These are phyloP conservation scores for Apiotrichum porosum DNA, from an alignment of 1,284 basidiomycete species.

Conservation along the genomic window DNA sequence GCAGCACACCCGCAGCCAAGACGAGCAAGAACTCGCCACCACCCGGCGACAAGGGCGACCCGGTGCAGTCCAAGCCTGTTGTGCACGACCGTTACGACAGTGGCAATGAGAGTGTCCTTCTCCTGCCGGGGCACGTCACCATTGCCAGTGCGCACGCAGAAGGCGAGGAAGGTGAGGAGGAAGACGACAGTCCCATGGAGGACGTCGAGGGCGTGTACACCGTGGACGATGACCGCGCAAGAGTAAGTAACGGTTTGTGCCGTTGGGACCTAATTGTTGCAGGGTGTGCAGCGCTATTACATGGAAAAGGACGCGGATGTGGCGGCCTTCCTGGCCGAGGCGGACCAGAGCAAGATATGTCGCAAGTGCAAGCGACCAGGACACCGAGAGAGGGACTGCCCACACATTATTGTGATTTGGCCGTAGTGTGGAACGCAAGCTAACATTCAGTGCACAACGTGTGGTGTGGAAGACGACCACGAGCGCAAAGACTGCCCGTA, in stretches of 20 bases:
- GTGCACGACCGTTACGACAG: background rate
- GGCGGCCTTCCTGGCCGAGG: constrained; percentile 37
- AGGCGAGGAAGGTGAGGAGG: constrained; percentile 7
- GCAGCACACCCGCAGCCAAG: background rate
- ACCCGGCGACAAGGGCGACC: background rate
- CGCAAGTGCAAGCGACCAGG: constrained; percentile 41
- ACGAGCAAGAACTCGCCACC: background rate
- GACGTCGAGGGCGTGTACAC: constrained; percentile 34
- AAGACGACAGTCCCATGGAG: constrained; percentile 8
- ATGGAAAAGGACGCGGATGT: constrained; percentile 27
- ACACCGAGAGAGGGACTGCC: constrained; percentile 32
- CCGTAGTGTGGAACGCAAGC: background rate
- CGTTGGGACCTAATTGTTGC: background rate
- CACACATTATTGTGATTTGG: constrained; percentile 36
- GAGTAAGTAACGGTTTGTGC: constrained; percentile 15
- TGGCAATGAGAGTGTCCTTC: constrained; percentile 7
- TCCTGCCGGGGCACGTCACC: constrained; percentile 33
- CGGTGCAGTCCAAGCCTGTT: no score
- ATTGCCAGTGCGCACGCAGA: constrained; percentile 8
- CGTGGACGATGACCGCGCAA: constrained; percentile 33
- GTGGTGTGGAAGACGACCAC: constrained; percentile 81
- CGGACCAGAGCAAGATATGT: constrained; percentile 39
- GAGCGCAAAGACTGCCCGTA: constrained; percentile 75
- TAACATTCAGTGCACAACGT: constrained; percentile 68
- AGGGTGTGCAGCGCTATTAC: constrained; percentile 40